Evolutionary conservation across 176 grass and related monocot species (phyloP).

Genomic region (Musa itinerans): DNA sequence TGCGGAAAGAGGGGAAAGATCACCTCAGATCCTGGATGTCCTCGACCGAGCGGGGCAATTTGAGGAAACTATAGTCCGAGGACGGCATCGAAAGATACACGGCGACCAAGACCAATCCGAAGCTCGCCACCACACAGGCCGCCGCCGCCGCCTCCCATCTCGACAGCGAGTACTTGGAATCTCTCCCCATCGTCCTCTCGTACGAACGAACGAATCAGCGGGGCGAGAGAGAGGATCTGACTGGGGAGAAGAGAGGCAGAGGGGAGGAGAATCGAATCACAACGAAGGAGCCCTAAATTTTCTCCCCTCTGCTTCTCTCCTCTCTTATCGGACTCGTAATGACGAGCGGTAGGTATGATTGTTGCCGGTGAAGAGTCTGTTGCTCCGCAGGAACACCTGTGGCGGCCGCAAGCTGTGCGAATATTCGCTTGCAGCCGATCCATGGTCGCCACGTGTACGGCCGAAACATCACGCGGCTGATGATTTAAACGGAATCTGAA

Average conservation of each 20-base stretch:
- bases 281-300: not conserved
- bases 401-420: too few relatives aligned
- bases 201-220: not conserved
- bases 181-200: constrained; percentile 34
- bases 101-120: constrained; percentile 56
- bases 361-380: too few relatives aligned
- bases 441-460: too few relatives aligned
- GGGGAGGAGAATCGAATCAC: not conserved
- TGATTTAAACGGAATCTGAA: too few relatives aligned
- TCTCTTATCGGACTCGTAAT: not conserved
- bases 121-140: constrained; percentile 42
- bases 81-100: constrained; percentile 89
- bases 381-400: too few relatives aligned
- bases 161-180: constrained; percentile 53
- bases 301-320: not conserved
- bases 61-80: constrained; percentile 28
- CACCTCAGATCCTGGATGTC: constrained; percentile 91
- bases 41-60: constrained; percentile 23
- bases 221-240: too few relatives aligned
- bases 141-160: constrained; percentile 48
- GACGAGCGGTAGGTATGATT: too few relatives aligned
- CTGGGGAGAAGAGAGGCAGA: not conserved
- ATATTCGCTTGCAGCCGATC: too few relatives aligned
- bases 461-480: too few relatives aligned
- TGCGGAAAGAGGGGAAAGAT: constrained; percentile 6